Evolutionary conservation across 345 rosid species (phyloP), one percentile per base, ranked within the genome.

Genomic region (Dimocarpus longan): DNA sequence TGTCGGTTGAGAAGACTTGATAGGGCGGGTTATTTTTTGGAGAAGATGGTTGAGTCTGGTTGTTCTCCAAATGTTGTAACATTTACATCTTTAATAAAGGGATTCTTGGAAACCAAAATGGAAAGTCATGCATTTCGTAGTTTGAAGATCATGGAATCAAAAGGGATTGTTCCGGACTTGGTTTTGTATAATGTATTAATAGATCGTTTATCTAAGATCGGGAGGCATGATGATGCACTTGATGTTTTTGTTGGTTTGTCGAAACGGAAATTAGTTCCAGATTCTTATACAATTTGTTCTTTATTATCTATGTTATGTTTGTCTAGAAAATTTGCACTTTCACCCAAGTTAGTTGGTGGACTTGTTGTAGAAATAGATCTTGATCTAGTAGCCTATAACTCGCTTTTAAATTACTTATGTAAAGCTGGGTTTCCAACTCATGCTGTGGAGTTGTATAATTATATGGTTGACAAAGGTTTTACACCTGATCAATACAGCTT

Each of bases 171-270:
- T 68, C 91, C 88, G 32, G 93, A 93, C 80, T 86, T 92, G 83
- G 83, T 89, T 82, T 85, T 93, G 71, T 85, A 87, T 77, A 92
- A 92, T 85, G 87, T 90, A 19, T 79, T 92, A 80, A 92, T 92
- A 65, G 86, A 87, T 80, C 74, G 83, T 71, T 87, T 84, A 56
- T 85, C 90, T 16, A 93, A 84, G 84, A 84, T 84, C 42, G 91
- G 91, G 70, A 78, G 79, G 74, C 85, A 82, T 77, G 90, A 87
- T 74, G 90, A 92, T 56, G 98, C 98, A 43, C 80, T 82, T 37
- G 68, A 69, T 59, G 54, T 90, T 70, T 90, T 86, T 79, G 52
- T 63, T n/a, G 62, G 85, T 76, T 80, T 93, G 83, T 68, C 76
- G 9, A 69, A 82, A 21, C 65, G 64, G 74, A 83, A 87, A 2